Base-by-base conservation (phyloP, 2,329 filamentous ascomycete species). In the Xylariaceae sp. region DNA sequence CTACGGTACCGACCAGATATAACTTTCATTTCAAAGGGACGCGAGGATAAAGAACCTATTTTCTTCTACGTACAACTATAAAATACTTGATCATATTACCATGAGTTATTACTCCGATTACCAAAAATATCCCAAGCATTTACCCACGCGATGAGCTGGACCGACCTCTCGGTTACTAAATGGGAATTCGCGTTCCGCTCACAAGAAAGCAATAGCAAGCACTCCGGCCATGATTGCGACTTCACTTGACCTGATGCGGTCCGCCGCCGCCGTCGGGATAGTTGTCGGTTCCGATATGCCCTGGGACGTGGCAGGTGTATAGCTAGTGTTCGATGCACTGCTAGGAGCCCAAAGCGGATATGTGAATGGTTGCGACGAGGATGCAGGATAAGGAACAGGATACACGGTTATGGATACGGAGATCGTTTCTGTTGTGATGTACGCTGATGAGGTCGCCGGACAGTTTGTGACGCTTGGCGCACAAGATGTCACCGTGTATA, bases 221-320 rank as follows among this genome's bases (percentile, higher is more conserved):
- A 56, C 61, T 53, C 63, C 63, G 17, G 52, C 63, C 4, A 48
- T 61, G 9, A 60, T 53, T 16, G 56, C 65, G 19, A 64, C 41
- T n/a, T 54, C 50, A 2, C 45, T 60, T n/a, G 61, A 43, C 37
- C 65, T 58, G 14, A 65, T 40, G 33, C 57, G 64, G 6, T 54
- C 63, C 3, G 63, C 66, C 3, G 63, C 66, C 1, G 64, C 66
- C 6, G 66, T 67, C 2, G 61, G 46, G 39, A 67, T 45, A 8
- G 33, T 17, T n/a, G 41, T 53, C 11, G 54, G 52, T 1, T 55
- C 40, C 23, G 28, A 39, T 24, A 40, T 45, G 3, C 56, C 50
- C n/a, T 53, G 37, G 19, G n/a, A 58, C 31, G 56, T 34, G 11
- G 54, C 23, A n/a, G 29, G 44, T n/a, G 57, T 57, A 8, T 31